phyloP scores from a whole-genome alignment of 345 rosid genomes.

The Salix suchowensis region DNA sequence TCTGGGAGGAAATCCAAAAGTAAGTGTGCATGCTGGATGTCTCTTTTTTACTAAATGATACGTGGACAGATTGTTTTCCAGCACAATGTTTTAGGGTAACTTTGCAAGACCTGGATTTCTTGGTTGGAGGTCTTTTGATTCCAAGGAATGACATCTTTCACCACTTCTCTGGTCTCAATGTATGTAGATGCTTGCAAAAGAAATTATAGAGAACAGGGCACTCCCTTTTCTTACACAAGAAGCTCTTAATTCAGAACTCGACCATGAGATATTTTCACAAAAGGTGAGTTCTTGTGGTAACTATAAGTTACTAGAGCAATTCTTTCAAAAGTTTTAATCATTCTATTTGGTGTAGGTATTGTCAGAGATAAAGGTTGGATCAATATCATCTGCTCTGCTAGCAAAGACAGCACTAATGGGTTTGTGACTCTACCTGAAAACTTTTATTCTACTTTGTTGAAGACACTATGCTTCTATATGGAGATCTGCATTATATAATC shows the following conservation, averaged over 20 bases:
- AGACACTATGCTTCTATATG: background rate
- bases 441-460: background rate
- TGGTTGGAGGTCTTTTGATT: constrained; percentile 13
- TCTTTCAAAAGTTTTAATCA: constrained; percentile 7
- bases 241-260: constrained; percentile 41
- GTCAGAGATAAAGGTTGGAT: constrained; percentile 73
- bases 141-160: background rate
- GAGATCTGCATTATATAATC: constrained; percentile 9
- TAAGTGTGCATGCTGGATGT: constrained; percentile 27
- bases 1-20: constrained; percentile 94
- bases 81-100: background rate
- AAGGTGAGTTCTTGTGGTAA: constrained; percentile 43
- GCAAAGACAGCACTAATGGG: constrained; percentile 82
- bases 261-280: constrained; percentile 37
- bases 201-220: constrained; percentile 74
- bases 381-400: constrained; percentile 75
- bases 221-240: constrained; percentile 70
- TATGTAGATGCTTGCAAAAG: constrained; percentile 82
- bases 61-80: background rate
- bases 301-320: constrained; percentile 4
- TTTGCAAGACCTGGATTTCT: background rate
- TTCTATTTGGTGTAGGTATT: constrained; percentile 43
- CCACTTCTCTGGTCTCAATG: constrained; percentile 19
- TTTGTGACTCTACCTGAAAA: constrained; percentile 32
- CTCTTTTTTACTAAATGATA: background rate